phyloP scores from a whole-genome alignment of 2,329 filamentous ascomycete species.

The Xylariaceae sp. region DNA sequence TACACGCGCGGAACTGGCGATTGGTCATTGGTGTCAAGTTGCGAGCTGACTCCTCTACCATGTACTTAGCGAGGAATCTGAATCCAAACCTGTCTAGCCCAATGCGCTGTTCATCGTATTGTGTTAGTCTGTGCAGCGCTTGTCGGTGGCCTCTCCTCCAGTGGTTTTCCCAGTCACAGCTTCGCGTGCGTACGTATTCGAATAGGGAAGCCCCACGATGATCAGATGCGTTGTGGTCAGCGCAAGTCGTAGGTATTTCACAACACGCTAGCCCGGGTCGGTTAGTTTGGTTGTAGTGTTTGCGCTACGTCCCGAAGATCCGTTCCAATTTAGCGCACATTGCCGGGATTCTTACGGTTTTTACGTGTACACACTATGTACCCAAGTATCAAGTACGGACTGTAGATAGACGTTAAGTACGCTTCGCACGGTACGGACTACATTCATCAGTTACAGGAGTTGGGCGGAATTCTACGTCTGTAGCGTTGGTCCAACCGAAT shows the following conservation, averaged over 20 bases:
- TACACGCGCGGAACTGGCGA: not conserved
- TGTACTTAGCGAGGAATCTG: not conserved
- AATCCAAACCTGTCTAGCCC: not conserved
- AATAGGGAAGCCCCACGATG: not conserved
- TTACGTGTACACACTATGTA: too few relatives aligned
- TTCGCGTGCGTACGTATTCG: not conserved
- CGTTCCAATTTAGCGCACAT: too few relatives aligned
- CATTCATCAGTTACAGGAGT: too few relatives aligned
- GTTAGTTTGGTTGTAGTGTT: not conserved
- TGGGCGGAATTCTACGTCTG: too few relatives aligned
- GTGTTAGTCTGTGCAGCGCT: not conserved
- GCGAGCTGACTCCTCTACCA: not conserved
- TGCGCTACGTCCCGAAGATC: too few relatives aligned
- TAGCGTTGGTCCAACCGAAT: too few relatives aligned
- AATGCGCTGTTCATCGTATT: not conserved
- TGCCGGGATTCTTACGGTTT: too few relatives aligned
- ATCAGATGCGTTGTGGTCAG: not conserved
- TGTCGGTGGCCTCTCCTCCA: not conserved
- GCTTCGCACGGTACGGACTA: too few relatives aligned
- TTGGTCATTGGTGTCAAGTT: not conserved
- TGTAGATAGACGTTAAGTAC: too few relatives aligned
- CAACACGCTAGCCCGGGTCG: not conserved
- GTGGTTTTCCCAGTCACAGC: not conserved
- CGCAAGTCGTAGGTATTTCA: too few relatives aligned
- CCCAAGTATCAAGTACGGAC: too few relatives aligned